phyloP scores from a whole-genome alignment of 2,329 filamentous ascomycete species.

The Penicillium sp. region DNA sequence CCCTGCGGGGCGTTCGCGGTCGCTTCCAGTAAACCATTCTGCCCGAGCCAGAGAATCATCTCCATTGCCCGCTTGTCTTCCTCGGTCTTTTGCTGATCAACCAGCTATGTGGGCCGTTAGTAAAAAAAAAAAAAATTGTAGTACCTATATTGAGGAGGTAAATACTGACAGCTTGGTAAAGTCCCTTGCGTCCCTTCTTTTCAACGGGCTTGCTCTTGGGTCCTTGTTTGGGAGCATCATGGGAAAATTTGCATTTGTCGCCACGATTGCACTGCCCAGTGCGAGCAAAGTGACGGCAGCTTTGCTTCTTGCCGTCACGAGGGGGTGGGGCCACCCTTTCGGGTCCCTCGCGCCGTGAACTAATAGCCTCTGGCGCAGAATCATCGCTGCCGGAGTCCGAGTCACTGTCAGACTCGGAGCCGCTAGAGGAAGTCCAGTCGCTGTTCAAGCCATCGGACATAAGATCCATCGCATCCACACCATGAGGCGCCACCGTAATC shows the following conservation, averaged over 20 bases:
- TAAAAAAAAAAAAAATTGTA: background rate
- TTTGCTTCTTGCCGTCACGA: conserved; percentile 33
- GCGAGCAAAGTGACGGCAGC: conserved; percentile 44
- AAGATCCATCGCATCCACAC: conserved; percentile 12
- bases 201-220: conserved; percentile 16
- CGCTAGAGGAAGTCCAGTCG: conserved; percentile 44
- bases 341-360: conserved; percentile 42
- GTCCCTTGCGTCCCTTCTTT: conserved; percentile 39
- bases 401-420: conserved; percentile 28
- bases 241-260: conserved; percentile 43
- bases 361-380: conserved; percentile 44
- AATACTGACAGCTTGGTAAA: conserved; percentile 45
- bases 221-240: conserved; percentile 35
- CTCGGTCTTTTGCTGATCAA: conserved; percentile 45
- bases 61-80: conserved; percentile 44
- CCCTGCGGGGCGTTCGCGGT: background rate
- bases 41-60: conserved; percentile 44
- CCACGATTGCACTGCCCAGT: conserved; percentile 46
- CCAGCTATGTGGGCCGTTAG: conserved; percentile 31
- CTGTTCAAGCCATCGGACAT: conserved; percentile 24
- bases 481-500: background rate
- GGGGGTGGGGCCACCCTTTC: conserved; percentile 42
- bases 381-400: conserved; percentile 29
- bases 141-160: background rate
- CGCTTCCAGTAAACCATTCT: conserved; percentile 38